phyloP scores from a whole-genome alignment of 2,329 filamentous ascomycete species.

The Magnaporthales sp. region DNA sequence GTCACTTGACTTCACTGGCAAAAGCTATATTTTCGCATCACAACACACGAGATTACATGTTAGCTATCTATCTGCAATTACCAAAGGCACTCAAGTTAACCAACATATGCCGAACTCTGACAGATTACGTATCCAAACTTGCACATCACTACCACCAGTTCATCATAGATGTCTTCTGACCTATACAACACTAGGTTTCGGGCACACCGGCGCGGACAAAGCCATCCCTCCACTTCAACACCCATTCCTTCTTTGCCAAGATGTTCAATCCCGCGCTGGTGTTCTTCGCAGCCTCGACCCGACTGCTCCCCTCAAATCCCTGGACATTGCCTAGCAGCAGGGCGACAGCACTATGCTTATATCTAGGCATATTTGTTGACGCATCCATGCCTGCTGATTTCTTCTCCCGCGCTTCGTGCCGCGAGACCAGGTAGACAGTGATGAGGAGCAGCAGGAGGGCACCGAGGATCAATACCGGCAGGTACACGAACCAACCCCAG shows the following conservation, averaged over 20 bases:
- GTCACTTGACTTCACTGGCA: neutral
- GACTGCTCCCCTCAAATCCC: neutral
- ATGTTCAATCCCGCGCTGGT: neutral
- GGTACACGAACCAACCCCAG: neutral
- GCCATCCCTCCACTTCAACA: neutral
- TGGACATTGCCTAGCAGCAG: neutral
- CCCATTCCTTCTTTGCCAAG: neutral
- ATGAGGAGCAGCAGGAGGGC: neutral
- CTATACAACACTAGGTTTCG: neutral
- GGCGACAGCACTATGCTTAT: neutral
- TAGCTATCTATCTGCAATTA: neutral
- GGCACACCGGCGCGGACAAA: neutral
- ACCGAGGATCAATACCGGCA: neutral
- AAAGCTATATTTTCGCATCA: neutral
- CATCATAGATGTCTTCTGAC: neutral
- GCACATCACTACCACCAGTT: neutral
- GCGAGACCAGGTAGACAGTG: neutral
- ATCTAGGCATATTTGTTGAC: neutral
- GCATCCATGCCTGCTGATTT: neutral
- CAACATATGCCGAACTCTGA: neutral
- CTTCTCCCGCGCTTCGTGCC: neutral
- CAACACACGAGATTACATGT: neutral
- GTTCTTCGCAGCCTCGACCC: slow-evolving; percentile 3
- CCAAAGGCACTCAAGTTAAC: neutral
- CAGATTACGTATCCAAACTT: neutral